Evolutionary conservation across 169 alveolate species (phyloP).

Genomic region (Eimeria falciformis): DNA sequence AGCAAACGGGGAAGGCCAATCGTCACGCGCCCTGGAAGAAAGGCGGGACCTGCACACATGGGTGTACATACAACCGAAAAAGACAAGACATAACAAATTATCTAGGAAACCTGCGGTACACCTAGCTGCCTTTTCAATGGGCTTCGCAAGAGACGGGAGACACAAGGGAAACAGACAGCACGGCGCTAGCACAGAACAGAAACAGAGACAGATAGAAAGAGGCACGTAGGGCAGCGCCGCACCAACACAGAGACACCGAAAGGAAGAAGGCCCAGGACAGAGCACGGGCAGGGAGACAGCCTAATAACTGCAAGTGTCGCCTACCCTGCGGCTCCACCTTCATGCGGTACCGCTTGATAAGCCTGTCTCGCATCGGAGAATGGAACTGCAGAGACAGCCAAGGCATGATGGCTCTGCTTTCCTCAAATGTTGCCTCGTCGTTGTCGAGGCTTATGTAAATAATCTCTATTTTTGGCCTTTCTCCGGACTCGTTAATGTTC

Average conservation of each 20-base stretch:
- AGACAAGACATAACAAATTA: too few species aligned
- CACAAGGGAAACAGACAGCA: too few species aligned
- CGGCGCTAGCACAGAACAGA: too few species aligned
- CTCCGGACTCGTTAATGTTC: conserved; percentile 21
- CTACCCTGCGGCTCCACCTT: background rate
- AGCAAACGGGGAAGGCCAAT: conserved; percentile 5
- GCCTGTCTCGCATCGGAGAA: conserved; percentile 22
- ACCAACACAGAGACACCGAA: too few species aligned
- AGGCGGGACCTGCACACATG: background rate
- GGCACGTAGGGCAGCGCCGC: too few species aligned
- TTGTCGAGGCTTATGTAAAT: conserved; percentile 51
- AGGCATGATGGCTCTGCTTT: conserved; percentile 20
- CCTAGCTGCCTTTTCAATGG: too few species aligned
- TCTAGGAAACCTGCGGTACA: too few species aligned
- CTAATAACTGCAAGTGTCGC: background rate
- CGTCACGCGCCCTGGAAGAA: background rate
- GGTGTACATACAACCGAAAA: too few species aligned
- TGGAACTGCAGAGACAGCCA: conserved; percentile 65
- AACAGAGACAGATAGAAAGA: too few species aligned
- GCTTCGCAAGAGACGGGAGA: too few species aligned
- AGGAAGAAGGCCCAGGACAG: too few species aligned
- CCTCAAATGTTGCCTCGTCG: conserved; percentile 18
- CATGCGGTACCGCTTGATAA: conserved; percentile 30
- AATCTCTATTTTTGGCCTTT: background rate
- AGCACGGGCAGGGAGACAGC: too few species aligned